Percentiles rank a stretch among this genome's conserved stretches.
phyloP scores from a whole-genome alignment of 306 rosid species.

The Lithocarpus polystachyus region DNA sequence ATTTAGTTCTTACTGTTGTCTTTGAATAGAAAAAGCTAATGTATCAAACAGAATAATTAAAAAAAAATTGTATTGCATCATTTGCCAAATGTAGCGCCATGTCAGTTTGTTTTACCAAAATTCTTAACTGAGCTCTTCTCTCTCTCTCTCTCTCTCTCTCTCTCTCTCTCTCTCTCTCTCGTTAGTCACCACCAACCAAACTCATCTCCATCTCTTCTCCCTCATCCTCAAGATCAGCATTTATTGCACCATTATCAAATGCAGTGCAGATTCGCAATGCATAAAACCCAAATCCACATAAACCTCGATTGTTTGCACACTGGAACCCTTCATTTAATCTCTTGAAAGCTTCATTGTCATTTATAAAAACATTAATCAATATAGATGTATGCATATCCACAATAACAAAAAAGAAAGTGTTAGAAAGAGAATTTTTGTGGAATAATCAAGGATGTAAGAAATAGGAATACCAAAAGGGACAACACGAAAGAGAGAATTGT shows the following conservation, averaged over 20 bases:
- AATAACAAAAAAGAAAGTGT: neutral
- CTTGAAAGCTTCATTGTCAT: slow-evolving; percentile 53
- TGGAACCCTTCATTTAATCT: slow-evolving; percentile 66
- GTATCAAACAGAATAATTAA: too few relatives aligned
- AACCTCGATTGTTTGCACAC: slow-evolving; percentile 58
- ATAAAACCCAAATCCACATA: slow-evolving; percentile 71
- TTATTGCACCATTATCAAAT: slow-evolving; percentile 29
- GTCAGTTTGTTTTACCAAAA: too few relatives aligned
- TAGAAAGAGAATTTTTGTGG: neutral
- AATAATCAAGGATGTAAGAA: neutral
- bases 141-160: rapidly evolving
- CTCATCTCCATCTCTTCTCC: too few relatives aligned
- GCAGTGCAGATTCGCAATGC: slow-evolving; percentile 52
- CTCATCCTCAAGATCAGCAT: slow-evolving; percentile 8
- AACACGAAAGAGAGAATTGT: slow-evolving; percentile 69
- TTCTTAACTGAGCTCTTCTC: too few relatives aligned
- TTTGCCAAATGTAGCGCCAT: too few relatives aligned
- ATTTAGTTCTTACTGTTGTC: too few relatives aligned
- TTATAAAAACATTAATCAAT: slow-evolving; percentile 21
- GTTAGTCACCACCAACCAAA: too few relatives aligned
- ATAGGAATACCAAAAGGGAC: slow-evolving; percentile 65
- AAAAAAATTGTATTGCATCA: too few relatives aligned
- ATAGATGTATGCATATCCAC: neutral
- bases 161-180: too few relatives aligned
- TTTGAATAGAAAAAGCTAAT: too few relatives aligned